These are phyloP conservation scores for Cynara cardunculus DNA, from an alignment of 129 eudicot species.

Conservation along the genomic window DNA sequence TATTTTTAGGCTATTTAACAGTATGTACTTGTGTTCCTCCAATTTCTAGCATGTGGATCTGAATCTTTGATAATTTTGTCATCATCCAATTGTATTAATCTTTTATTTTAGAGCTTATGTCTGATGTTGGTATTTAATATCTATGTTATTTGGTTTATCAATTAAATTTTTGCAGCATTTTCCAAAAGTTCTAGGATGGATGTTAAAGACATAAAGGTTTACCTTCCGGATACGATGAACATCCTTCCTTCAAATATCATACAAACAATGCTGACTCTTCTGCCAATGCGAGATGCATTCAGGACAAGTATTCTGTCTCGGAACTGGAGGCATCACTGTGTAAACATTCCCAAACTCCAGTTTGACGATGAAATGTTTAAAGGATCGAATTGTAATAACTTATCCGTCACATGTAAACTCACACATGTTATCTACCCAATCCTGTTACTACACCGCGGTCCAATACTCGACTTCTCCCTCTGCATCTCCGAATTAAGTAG, in stretches of 20 bases:
- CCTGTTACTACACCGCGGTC: constrained; percentile 26
- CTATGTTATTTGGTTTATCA: background rate
- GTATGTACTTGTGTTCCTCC: background rate
- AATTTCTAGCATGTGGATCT: background rate
- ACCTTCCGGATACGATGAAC: constrained; percentile 13
- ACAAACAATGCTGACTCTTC: constrained; percentile 17
- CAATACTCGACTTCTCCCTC: constrained; percentile 21
- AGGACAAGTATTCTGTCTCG: constrained; percentile 35
- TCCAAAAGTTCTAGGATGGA: constrained; percentile 3
- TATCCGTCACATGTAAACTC: background rate
- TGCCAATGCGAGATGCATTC: constrained; percentile 39
- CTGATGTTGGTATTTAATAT: background rate
- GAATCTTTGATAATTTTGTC: no score
- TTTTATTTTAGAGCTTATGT: background rate
- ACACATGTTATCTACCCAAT: constrained; percentile 17
- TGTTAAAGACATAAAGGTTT: background rate
- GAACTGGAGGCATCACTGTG: constrained; percentile 38
- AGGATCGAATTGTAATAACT: background rate
- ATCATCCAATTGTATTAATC: no score
- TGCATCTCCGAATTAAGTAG: constrained; percentile 10
- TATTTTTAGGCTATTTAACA: background rate
- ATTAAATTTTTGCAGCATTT: constrained; percentile 2
- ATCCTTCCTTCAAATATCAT: constrained; percentile 34
- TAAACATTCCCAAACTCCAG: constrained; percentile 23
- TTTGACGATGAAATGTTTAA: constrained; percentile 29